Percentiles rank a stretch among this genome's conserved stretches.
Evolutionary conservation across 2,329 filamentous ascomycete genomes (phyloP).

Genomic region (Fusarium hostae): DNA sequence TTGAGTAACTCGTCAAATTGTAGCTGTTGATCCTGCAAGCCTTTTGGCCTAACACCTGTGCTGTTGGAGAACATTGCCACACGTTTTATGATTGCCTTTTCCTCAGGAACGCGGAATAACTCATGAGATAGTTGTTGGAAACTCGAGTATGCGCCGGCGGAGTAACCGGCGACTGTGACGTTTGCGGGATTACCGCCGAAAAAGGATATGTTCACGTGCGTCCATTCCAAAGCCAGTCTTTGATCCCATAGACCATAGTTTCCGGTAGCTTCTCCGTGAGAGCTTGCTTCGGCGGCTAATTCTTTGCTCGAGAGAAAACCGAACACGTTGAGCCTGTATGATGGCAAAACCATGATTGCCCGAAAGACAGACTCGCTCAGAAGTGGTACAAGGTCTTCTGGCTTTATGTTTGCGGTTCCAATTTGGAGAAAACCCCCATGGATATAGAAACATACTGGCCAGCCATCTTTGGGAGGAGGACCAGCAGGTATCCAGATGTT

Average conservation of each 20-base stretch:
- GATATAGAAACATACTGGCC: neutral
- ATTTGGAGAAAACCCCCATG: neutral
- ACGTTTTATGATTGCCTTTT: neutral
- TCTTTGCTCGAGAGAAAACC: neutral
- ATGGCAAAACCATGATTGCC: neutral
- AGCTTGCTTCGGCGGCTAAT: neutral
- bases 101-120: neutral
- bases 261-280: neutral
- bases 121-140: neutral
- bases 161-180: neutral
- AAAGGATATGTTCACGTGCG: accelerated
- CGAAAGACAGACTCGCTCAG: neutral
- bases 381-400: neutral
- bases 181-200: neutral
- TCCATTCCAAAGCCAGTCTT: neutral
- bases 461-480: neutral
- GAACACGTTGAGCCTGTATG: neutral
- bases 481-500: slow-evolving; percentile 5
- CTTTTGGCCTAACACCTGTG: neutral
- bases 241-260: neutral
- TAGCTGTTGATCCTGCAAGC: neutral
- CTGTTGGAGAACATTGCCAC: neutral
- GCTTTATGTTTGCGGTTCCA: neutral
- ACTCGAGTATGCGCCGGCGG: neutral
- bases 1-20: neutral